phyloP scores from a whole-genome alignment of 2,329 filamentous ascomycete species.

The Aspergillus unguis region DNA sequence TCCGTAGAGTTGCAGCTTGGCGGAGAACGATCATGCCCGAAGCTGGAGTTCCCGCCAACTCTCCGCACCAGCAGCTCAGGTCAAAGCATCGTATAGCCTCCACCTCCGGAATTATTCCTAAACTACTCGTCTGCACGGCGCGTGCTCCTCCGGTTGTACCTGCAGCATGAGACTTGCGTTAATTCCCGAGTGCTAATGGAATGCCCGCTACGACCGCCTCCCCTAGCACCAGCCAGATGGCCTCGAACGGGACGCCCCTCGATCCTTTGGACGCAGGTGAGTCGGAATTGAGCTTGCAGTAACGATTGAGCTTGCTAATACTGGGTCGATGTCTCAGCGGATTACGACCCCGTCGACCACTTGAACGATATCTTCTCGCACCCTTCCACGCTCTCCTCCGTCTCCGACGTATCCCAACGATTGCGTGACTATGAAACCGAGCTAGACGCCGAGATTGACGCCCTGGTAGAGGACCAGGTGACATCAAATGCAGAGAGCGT shows the following conservation, averaged over 20 bases:
- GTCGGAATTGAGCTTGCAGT: conserved; percentile 10
- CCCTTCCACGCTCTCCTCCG: conserved; percentile 75
- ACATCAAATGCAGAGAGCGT: conserved; percentile 84
- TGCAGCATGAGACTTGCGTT: conserved; percentile 24
- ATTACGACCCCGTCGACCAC: conserved; percentile 91
- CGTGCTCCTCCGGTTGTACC: conserved; percentile 4
- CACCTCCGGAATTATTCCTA: neutral
- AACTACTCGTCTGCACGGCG: neutral
- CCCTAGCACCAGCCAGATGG: conserved; percentile 35
- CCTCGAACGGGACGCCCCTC: conserved; percentile 35
- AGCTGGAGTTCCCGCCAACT: conserved; percentile 11
- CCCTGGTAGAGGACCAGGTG: conserved; percentile 71
- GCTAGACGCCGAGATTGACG: conserved; percentile 72
- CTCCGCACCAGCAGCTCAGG: conserved; percentile 2
- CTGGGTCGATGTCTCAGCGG: conserved; percentile 47
- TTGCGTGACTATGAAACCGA: conserved; percentile 76
- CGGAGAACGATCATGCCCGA: neutral
- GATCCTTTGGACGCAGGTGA: conserved; percentile 47
- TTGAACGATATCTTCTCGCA: conserved; percentile 92
- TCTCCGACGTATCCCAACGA: conserved; percentile 68
- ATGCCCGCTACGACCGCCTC: conserved; percentile 33
- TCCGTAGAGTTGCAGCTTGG: conserved; percentile 5
- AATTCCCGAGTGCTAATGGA: conserved; percentile 29
- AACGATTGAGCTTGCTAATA: conserved; percentile 5
- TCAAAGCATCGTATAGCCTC: neutral